These are phyloP conservation scores for Saturnispora besseyi DNA, from an alignment of 805 yeast species.

Conservation along the genomic window DNA sequence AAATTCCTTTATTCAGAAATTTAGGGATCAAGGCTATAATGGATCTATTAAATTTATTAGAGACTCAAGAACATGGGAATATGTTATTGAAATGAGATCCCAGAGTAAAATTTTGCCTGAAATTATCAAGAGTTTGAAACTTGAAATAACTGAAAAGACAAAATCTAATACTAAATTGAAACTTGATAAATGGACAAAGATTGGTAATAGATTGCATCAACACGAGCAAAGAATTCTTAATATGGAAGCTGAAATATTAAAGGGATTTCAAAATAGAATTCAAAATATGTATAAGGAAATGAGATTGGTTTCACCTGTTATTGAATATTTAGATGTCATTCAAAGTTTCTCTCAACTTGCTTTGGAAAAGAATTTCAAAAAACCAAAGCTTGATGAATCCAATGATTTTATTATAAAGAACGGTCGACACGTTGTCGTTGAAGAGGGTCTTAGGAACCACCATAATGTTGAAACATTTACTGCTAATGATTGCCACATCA, in stretches of 20 bases:
- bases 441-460: conserved; percentile 48
- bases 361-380: conserved; percentile 50
- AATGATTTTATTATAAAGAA: conserved; percentile 39
- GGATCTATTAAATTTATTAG: conserved; percentile 19
- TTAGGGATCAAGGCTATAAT: conserved; percentile 17
- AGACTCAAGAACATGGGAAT: conserved; percentile 23
- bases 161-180: conserved; percentile 29
- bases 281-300: conserved; percentile 37
- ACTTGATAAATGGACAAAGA: conserved; percentile 40
- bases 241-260: conserved; percentile 49
- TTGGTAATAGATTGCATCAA: conserved; percentile 41
- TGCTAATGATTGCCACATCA: conserved; percentile 34
- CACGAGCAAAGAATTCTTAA: conserved; percentile 38
- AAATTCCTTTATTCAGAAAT: conserved; percentile 10
- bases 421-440: conserved; percentile 87
- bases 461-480: conserved; percentile 35
- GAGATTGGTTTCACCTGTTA: conserved; percentile 38
- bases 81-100: conserved; percentile 21
- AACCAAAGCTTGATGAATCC: conserved; percentile 53
- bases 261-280: conserved; percentile 38
- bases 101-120: conserved; percentile 19
- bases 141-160: conserved; percentile 19
- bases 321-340: conserved; percentile 62
- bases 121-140: conserved; percentile 11
- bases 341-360: conserved; percentile 68